Conservation (phyloP, 164 flowering plant species). For the Buxus sempervirens region DNA sequence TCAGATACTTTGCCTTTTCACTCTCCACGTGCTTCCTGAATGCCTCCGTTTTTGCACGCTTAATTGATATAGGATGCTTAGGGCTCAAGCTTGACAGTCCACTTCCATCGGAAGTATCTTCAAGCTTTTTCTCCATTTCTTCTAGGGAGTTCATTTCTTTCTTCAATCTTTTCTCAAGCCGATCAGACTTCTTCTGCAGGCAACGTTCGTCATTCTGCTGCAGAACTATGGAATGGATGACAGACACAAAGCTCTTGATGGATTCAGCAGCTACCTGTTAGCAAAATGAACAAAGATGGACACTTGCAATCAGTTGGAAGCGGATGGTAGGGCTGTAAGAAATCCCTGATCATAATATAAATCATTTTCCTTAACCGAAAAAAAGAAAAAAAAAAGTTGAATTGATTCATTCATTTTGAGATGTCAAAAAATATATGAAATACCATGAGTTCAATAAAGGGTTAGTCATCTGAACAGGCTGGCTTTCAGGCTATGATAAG, state of each 20-base stretch:
- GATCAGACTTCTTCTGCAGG: slow-evolving; percentile 40
- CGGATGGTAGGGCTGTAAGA: too few relatives aligned
- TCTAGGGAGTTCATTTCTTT: slow-evolving; percentile 42
- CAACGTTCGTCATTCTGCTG: slow-evolving; percentile 62
- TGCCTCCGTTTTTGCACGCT: slow-evolving; percentile 51
- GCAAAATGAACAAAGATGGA: background rate
- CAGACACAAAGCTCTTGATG: slow-evolving; percentile 51
- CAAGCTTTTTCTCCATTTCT: slow-evolving; percentile 57
- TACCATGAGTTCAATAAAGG: too few relatives aligned
- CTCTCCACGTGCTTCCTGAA: slow-evolving; percentile 46
- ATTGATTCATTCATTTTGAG: too few relatives aligned
- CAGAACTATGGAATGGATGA: slow-evolving; percentile 48
- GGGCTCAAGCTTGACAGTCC: slow-evolving; percentile 29
- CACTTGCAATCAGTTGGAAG: background rate
- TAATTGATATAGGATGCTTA: slow-evolving; percentile 48
- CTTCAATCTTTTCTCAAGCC: slow-evolving; percentile 53
- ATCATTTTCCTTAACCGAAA: too few relatives aligned
- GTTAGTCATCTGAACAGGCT: too few relatives aligned
- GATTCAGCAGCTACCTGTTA: slow-evolving; percentile 73
- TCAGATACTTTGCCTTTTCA: slow-evolving; percentile 56
- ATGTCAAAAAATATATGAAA: too few relatives aligned
- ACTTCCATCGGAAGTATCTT: slow-evolving; percentile 21
- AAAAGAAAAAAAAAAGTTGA: too few relatives aligned
- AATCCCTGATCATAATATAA: too few relatives aligned
- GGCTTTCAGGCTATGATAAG: too few relatives aligned